Evolutionary conservation across 129 eudicot species (phyloP), one percentile per base, ranked within the genome.

Genomic region (Chrysanthemum seticuspe): DNA sequence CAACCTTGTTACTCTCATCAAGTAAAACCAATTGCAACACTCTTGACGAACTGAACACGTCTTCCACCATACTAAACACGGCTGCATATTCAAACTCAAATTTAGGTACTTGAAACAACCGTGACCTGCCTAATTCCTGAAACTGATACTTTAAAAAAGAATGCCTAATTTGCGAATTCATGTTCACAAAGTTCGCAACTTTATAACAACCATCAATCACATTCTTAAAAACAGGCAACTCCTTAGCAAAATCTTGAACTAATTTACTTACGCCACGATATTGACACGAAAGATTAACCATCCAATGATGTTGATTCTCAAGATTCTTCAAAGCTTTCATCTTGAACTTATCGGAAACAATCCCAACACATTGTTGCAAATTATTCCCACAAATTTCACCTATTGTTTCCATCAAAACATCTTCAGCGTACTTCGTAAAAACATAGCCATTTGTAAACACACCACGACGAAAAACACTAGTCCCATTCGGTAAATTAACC

Each of bases 401-500:
- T 1, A 92, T 82, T 1, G 95, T 83, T 31, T 89, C 96, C 95
- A 85, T 82, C 61, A 92, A 80, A 50, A 92, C 89, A 62, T 87
- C 98, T 81, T 92, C 98, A 3, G 92, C 98, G 49, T 79, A 79
- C 62, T 87, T 89, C 0, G 88, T 71, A 1, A 89, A 87, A 34
- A 89, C 92, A 62, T 81, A 89, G 36, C 91, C 92, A 63, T 85
- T 86, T 13, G 89, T 80, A 55, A 89, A 85, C 36, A 92, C 86
- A 2, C 90, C 96, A 72, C 80, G 80, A 44, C 90, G 78, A 67
- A 85, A 92, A 4, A 92, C 92, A 64, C 87, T 85, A 12, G 90
- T 87, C 59, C 96, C 98, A 69, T 92, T 92, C 1, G 98, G 98
- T 56, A 92, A 83, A 84, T 89, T 92, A 49, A 89, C 86, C 15